Evolutionary conservation across 306 rosid genomes (phyloP).

Genomic region (Sechiopsis laciniata): DNA sequence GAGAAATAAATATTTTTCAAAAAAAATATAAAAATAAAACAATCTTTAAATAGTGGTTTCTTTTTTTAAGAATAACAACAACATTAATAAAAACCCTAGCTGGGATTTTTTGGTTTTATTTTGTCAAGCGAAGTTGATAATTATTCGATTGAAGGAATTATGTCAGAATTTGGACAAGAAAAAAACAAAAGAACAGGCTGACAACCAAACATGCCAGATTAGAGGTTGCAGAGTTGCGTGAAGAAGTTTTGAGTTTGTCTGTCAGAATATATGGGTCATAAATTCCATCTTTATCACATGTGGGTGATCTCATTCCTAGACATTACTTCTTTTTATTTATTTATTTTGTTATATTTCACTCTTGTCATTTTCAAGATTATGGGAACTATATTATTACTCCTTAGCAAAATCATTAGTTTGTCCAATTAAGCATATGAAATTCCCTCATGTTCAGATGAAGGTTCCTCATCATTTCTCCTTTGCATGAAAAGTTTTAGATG

Average conservation of each 20-base stretch:
- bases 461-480: background rate
- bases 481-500: background rate
- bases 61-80: background rate
- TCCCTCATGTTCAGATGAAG: constrained; percentile 1
- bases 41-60: background rate
- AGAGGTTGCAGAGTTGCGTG: constrained; percentile 10
- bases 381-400: background rate
- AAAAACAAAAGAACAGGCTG: constrained; percentile 23
- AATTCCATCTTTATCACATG: constrained; percentile 23
- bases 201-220: constrained; percentile 20
- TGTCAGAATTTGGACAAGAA: constrained; percentile 18
- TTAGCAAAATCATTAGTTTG: background rate
- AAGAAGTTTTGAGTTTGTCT: constrained; percentile 17
- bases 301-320: constrained; percentile 15
- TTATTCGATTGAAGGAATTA: background rate
- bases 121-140: background rate
- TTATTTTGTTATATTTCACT: background rate
- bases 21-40: background rate
- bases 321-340: background rate
- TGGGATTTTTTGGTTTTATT: constrained; percentile 11
- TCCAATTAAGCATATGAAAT: background rate
- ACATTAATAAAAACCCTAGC: background rate
- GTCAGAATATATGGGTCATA: constrained; percentile 20
- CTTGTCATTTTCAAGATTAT: constrained; percentile 15
- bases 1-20: background rate